Evolutionary conservation across 805 yeast genomes (phyloP).

Genomic region (Ogataea dorogensis): DNA sequence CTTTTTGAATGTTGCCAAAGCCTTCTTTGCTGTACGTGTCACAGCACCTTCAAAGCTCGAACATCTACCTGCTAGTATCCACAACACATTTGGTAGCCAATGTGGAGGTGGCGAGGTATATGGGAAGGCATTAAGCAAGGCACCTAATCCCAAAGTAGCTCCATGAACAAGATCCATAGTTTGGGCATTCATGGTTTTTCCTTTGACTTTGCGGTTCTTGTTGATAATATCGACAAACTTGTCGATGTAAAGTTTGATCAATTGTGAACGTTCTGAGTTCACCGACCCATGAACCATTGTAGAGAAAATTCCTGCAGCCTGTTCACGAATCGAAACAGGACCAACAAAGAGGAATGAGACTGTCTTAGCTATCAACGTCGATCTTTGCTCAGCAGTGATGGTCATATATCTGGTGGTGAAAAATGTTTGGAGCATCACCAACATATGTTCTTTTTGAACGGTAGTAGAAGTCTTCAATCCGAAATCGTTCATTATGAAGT

Average conservation of each 20-base stretch:
- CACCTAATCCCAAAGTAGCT: slow-evolving; percentile 84
- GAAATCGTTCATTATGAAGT: slow-evolving; percentile 42
- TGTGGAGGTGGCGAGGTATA: slow-evolving; percentile 86
- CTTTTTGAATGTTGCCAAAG: slow-evolving; percentile 81
- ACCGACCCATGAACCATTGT: slow-evolving; percentile 71
- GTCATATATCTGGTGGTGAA: slow-evolving; percentile 66
- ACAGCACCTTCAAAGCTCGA: slow-evolving; percentile 72
- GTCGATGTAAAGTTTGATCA: slow-evolving; percentile 42
- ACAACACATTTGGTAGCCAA: slow-evolving; percentile 80
- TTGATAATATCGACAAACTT: slow-evolving; percentile 44
- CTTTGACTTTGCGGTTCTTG: slow-evolving; percentile 29
- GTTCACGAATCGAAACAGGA: slow-evolving; percentile 72
- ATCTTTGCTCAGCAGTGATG: slow-evolving; percentile 47
- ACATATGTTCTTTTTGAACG: slow-evolving; percentile 63
- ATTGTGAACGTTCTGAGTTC: slow-evolving; percentile 43
- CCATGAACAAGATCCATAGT: slow-evolving; percentile 65
- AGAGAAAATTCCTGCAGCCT: slow-evolving; percentile 71
- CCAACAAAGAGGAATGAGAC: slow-evolving; percentile 54
- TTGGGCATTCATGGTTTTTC: slow-evolving; percentile 38
- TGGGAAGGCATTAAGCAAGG: slow-evolving; percentile 85
- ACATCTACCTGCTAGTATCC: slow-evolving; percentile 67
- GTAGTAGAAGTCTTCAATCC: slow-evolving; percentile 40
- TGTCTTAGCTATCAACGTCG: slow-evolving; percentile 49
- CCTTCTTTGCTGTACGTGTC: slow-evolving; percentile 81
- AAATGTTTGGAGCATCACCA: slow-evolving; percentile 69